Conservation (phyloP, 805 yeast species). For the Metschnikowia kunwiensis region DNA sequence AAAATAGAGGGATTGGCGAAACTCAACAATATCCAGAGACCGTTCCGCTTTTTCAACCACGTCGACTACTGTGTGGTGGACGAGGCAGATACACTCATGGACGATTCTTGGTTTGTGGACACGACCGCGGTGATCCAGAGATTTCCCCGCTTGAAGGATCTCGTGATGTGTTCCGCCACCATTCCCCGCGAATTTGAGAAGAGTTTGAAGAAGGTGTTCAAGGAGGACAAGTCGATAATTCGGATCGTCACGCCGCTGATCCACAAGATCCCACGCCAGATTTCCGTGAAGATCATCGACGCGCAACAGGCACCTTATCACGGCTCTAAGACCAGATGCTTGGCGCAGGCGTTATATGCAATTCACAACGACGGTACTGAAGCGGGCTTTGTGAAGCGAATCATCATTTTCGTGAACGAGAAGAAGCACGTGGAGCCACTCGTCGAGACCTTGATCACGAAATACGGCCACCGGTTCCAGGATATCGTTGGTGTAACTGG, state of each 20-base stretch:
- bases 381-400: slow-evolving; percentile 68
- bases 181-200: slow-evolving; percentile 75
- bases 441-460: slow-evolving; percentile 48
- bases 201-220: slow-evolving; percentile 58
- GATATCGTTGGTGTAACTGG: slow-evolving; percentile 69
- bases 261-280: slow-evolving; percentile 77
- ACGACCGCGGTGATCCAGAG: slow-evolving; percentile 57
- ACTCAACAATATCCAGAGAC: slow-evolving; percentile 29
- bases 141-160: slow-evolving; percentile 51
- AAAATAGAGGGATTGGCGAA: slow-evolving; percentile 50
- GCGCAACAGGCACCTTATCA: slow-evolving; percentile 75
- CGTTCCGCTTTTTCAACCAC: slow-evolving; percentile 37
- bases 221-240: slow-evolving; percentile 46
- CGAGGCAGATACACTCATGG: slow-evolving; percentile 92
- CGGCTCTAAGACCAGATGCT: slow-evolving; percentile 78
- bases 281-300: slow-evolving; percentile 72
- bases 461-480: slow-evolving; percentile 33
- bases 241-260: slow-evolving; percentile 75
- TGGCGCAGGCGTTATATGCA: slow-evolving; percentile 85
- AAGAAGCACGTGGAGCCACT: slow-evolving; percentile 60
- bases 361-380: slow-evolving; percentile 83
- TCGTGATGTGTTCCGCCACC: slow-evolving; percentile 86
- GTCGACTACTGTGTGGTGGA: slow-evolving; percentile 72
- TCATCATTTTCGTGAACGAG: slow-evolving; percentile 80
- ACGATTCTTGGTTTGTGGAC: slow-evolving; percentile 67